Conservation (phyloP, 1,284 basidiomycete species). For the Inonotus obliquus region DNA sequence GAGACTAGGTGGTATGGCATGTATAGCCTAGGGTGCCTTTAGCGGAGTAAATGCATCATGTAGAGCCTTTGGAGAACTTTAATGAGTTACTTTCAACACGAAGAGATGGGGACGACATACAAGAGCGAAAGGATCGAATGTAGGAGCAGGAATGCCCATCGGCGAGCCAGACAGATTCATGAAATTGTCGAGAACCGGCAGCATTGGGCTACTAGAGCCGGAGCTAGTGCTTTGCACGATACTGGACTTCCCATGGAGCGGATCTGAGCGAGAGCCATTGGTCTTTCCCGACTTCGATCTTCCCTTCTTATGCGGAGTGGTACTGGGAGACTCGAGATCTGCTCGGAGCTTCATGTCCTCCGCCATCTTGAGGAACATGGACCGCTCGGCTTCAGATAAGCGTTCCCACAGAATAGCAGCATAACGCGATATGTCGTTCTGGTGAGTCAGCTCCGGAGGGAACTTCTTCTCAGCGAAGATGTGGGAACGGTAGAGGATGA, state of each 20-base stretch:
- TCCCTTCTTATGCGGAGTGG: background rate
- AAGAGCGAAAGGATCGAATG: background rate
- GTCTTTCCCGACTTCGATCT: conserved; percentile 28
- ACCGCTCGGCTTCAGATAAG: background rate
- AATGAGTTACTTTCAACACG: background rate
- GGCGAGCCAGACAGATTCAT: background rate
- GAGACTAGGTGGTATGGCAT: background rate
- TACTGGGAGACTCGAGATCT: background rate
- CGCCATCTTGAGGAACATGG: background rate
- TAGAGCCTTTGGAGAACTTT: too few species aligned
- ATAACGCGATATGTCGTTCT: conserved; percentile 3
- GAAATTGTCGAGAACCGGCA: background rate
- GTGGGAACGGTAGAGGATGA: conserved; percentile 9
- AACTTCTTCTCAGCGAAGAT: background rate
- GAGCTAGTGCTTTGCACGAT: background rate
- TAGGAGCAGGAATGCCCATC: background rate
- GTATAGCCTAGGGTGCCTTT: background rate
- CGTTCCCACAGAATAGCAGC: background rate
- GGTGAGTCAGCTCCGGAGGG: conserved; percentile 3
- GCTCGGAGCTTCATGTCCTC: background rate
- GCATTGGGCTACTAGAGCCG: background rate
- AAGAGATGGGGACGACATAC: background rate
- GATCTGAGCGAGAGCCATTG: conserved; percentile 24
- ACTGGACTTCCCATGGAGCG: conserved; percentile 26
- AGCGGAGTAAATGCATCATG: background rate